Evolutionary conservation across 768 basidiomycete genomes (phyloP), one percentile per base, ranked within the genome.

Genomic region (Tremella yokohamensis): DNA sequence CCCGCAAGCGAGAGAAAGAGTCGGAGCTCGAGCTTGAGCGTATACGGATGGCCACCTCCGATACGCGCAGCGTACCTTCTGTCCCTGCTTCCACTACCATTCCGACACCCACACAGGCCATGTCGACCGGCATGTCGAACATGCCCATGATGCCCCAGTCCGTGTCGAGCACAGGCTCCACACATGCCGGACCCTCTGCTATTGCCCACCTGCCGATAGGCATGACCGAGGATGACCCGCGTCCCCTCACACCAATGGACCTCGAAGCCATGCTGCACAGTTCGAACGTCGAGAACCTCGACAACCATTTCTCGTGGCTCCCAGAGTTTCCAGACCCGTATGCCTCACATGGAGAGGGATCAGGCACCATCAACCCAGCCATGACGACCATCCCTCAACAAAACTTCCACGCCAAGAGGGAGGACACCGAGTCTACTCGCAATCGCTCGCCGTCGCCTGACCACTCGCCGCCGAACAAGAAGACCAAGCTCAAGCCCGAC

Each of bases 1-100:
- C 71, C 19, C 68, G 62, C 56, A 57, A 56, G 49, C 72, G 69
- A 40, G 73, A 74, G 56, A 60, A 54, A 40, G 73, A 74, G 49
- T 70, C 70, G 8, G 73, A 74, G 49, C 29, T 72, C 49, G 73
- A 71, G 29, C 51, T 74, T 29, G 38, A 60, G 24, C 63, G 57
- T 38, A 50, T 72, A n/a, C 67, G 61, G 47, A 20, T 29, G 39
- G 3, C 24, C 54, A 18, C n/a, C 26, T 25, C 26, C 20, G 47
- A 47, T 9, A 16, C 47, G 22, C 42, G 22, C 22, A 45, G n/a
- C 12, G 15, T 20, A 15, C 49, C 16, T 25, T 22, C 13, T 37
- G 42, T 34, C 11, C 56, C 18, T 13, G 39, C 8, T 18, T 44
- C 45, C 49, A 37, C 16, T 49, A 48, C 11, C 50, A 57, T 38